Percentiles rank a stretch among this genome's conserved stretches.
Evolutionary conservation across 176 grass and related monocot genomes (phyloP).

Genomic region (Oryza brachyantha): DNA sequence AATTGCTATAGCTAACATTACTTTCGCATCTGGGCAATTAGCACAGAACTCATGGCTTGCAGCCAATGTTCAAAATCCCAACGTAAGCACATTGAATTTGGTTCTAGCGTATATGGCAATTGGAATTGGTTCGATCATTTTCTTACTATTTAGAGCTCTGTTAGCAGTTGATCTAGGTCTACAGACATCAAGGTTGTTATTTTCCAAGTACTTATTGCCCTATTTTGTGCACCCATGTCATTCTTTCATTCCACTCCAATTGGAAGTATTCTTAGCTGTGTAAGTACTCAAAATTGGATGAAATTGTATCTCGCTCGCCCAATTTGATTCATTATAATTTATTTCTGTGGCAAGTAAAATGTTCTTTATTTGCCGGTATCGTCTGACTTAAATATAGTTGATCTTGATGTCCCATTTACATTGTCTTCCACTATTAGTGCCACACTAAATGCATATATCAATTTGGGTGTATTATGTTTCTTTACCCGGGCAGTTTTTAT

Average conservation of each 20-base stretch:
- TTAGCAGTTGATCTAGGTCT: constrained; percentile 24
- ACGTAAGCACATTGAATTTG: not conserved
- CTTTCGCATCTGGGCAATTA: constrained; percentile 44
- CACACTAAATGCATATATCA: constrained; percentile 35
- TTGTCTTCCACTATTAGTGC: constrained; percentile 36
- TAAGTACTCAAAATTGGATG: constrained; percentile 22
- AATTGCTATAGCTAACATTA: not conserved
- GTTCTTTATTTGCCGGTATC: constrained; percentile 40
- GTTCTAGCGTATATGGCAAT: constrained; percentile 10
- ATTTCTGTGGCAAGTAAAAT: not conserved
- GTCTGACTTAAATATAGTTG: constrained; percentile 41
- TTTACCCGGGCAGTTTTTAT: constrained; percentile 46
- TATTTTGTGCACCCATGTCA: constrained; percentile 41
- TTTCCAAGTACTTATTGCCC: constrained; percentile 19
- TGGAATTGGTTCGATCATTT: constrained; percentile 35
- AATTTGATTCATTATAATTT: not conserved
- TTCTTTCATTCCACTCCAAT: constrained; percentile 50
- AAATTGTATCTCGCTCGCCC: no score
- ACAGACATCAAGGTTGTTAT: constrained; percentile 21
- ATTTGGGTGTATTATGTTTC: constrained; percentile 29
- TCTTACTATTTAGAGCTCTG: constrained; percentile 32
- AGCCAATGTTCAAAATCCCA: not conserved
- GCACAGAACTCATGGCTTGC: constrained; percentile 7
- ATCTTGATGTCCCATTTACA: constrained; percentile 44
- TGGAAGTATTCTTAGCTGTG: constrained; percentile 46